Evolutionary conservation across 495 filamentous ascomycete species (phyloP), one percentile per base, ranked within the genome.

Genomic region (Neurospora sp.): DNA sequence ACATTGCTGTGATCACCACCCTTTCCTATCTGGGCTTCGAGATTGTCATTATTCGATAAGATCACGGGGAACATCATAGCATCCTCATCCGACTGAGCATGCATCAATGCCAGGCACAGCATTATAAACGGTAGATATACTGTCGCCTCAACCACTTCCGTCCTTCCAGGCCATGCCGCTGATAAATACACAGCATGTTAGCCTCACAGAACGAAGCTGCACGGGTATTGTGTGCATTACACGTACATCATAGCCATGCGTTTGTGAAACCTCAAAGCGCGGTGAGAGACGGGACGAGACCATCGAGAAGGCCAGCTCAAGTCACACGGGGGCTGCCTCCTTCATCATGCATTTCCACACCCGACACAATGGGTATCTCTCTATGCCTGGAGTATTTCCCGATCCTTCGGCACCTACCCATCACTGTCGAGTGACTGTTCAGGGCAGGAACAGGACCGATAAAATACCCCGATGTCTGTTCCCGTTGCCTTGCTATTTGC

Each of bases 221-320:
- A 65, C 53, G 27, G 53, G 27, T 65, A 65, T 65, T 65, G 14
- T 65, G 27, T 65, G 27, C 53, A 65, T 65, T 35, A 65, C 27
- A 65, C 53, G 53, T 65, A 61, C 53, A 31, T 65, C 53, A 65
- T 27, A 65, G 53, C 53, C 53, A 65, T 65, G 53, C 53, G 53
- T 65, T 35, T 70, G 75, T 77, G 74, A 61, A 70, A 77, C 74
- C n/a, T 70, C 75, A 77, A 77, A 75, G 69, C 74, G 75, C 75
- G 75, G 75, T 77, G 75, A 77, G 68, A 14, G 31, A 35, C 35
- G 41, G 53, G 31, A 65, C 14, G 53, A 65, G 53, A 65, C 31
- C 53, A 35, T 65, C 53, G 53, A 65, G 27, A 65, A 65, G 53
- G 31, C 53, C 53, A 35, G 27, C 27, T 65, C 12, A 37, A 35